phyloP scores from a whole-genome alignment of 1,139 yeast species.

The Saccharomyces hybrid region DNA sequence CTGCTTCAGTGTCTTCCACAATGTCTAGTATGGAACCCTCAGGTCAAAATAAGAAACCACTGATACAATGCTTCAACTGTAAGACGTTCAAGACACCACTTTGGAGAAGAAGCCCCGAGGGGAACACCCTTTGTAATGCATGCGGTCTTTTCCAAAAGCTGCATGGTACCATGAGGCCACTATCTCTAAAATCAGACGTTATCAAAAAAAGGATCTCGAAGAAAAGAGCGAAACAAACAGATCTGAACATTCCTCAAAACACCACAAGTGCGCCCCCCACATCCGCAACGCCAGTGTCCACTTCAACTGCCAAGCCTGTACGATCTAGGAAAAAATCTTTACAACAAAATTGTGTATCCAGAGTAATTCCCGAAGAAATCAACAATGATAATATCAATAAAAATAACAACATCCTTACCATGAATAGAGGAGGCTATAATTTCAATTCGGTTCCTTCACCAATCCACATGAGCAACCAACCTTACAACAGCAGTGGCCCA shows the following conservation, averaged over 20 bases:
- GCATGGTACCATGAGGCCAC: conserved; percentile 91
- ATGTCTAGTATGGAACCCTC: conserved; percentile 3
- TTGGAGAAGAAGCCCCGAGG: conserved; percentile 92
- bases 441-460: background rate
- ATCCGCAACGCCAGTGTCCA: conserved; percentile 11
- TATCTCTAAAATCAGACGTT: conserved; percentile 86
- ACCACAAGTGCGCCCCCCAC: conserved; percentile 8
- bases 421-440: background rate
- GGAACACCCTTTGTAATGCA: conserved; percentile 91
- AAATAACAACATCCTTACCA: background rate
- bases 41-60: conserved; percentile 20
- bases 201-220: conserved; percentile 65
- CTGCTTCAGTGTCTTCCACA: conserved; percentile 13
- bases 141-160: conserved; percentile 89
- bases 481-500: background rate
- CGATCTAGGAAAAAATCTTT: background rate
- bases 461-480: conserved; percentile 1
- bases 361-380: background rate
- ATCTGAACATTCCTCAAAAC: background rate
- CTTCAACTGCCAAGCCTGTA: conserved; percentile 6
- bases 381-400: background rate
- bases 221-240: conserved; percentile 25
- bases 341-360: background rate
- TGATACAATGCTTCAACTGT: conserved; percentile 68
- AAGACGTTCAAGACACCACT: conserved; percentile 89